Percentiles rank a stretch among this genome's conserved stretches.
Conservation (phyloP, 768 basidiomycete species). For the Strobilomyces dryophilus region DNA sequence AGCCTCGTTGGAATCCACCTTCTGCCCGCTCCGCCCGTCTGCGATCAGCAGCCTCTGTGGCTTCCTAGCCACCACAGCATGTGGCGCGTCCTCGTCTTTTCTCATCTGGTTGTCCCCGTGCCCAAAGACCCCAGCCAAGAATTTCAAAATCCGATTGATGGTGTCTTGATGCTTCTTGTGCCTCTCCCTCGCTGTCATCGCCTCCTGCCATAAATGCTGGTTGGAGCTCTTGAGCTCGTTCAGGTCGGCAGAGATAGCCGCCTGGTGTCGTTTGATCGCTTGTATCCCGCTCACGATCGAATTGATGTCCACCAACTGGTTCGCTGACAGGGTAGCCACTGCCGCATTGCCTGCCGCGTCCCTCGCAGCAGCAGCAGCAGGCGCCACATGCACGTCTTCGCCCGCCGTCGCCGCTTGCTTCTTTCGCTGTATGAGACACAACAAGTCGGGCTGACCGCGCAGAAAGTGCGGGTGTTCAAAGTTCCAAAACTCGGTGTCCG, state of each 20-base stretch:
- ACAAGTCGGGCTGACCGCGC: constrained; percentile 82
- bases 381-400: constrained; percentile 27
- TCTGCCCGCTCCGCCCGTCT: constrained; percentile 37
- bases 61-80: constrained; percentile 47
- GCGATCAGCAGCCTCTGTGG: constrained; percentile 67
- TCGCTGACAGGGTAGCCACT: constrained; percentile 32
- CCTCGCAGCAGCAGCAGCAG: constrained; percentile 5
- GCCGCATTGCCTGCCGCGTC: constrained; percentile 14
- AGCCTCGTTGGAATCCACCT: constrained; percentile 34
- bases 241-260: constrained; percentile 84
- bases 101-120: constrained; percentile 39
- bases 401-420: constrained; percentile 41
- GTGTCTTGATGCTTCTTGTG: constrained; percentile 95
- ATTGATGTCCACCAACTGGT: constrained; percentile 69
- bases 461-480: constrained; percentile 90
- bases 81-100: constrained; percentile 32
- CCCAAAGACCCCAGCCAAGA: constrained; percentile 90
- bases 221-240: constrained; percentile 86
- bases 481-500: constrained; percentile 83
- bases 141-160: constrained; percentile 91
- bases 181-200: constrained; percentile 67
- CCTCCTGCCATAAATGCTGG: constrained; percentile 90
- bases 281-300: constrained; percentile 78
- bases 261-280: constrained; percentile 88
- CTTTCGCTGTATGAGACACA: constrained; percentile 87